Evolutionary conservation across 352 stramenopile species (phyloP).

Genomic region (Globisporangium barbulae): DNA sequence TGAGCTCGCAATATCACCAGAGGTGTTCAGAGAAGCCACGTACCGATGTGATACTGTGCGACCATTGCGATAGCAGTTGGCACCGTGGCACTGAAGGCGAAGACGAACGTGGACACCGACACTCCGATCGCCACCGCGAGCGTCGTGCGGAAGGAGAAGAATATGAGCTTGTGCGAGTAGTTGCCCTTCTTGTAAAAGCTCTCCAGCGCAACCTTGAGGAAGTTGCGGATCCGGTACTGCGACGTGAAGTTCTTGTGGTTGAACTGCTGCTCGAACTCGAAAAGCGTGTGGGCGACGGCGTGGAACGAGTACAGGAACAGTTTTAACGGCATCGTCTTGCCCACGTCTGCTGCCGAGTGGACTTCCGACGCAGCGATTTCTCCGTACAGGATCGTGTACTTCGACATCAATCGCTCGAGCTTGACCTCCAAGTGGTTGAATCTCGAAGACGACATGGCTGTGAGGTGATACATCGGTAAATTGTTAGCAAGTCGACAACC

Average conservation of each 20-base stretch:
- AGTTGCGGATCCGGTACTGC: constrained; percentile 43
- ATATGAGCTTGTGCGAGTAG: constrained; percentile 43
- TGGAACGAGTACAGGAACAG: constrained; percentile 83
- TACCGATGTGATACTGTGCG: constrained; percentile 55
- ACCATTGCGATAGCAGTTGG: constrained; percentile 73
- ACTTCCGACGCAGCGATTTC: constrained; percentile 32
- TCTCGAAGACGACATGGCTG: constrained; percentile 35
- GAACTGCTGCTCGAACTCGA: constrained; percentile 63
- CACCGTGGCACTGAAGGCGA: constrained; percentile 60
- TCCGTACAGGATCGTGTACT: constrained; percentile 56
- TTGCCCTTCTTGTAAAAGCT: constrained; percentile 36
- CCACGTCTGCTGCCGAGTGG: constrained; percentile 45
- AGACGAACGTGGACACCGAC: constrained; percentile 68
- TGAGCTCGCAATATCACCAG: background rate
- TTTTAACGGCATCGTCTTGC: constrained; percentile 68
- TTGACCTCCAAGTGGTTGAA: constrained; percentile 51
- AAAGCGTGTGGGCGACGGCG: constrained; percentile 54
- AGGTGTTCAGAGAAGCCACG: background rate
- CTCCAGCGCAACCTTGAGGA: constrained; percentile 40
- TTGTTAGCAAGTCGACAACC: too few relatives aligned
- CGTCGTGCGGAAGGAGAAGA: constrained; percentile 66
- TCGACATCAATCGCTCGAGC: constrained; percentile 48
- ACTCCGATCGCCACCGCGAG: constrained; percentile 52
- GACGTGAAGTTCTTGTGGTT: constrained; percentile 71
- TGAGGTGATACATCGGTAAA: background rate